A percentile compares a stretch with the other conserved stretches of the same genome.
These are phyloP conservation scores for Scytalidium sp. DNA, from an alignment of 2,329 filamentous ascomycete species.

Conservation along the genomic window DNA sequence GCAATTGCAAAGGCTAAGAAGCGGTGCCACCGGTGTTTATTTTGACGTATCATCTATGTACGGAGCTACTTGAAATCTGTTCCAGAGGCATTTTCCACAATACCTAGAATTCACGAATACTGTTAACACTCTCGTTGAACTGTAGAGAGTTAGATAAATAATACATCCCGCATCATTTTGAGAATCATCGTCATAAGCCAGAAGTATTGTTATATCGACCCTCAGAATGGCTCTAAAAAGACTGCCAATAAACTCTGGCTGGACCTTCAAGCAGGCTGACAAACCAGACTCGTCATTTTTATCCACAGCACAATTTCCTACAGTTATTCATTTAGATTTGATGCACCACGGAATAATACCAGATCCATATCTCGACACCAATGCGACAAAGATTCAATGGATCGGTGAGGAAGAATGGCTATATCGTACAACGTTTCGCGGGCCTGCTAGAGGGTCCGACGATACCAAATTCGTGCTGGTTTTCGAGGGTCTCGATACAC, in stretches of 20 bases:
- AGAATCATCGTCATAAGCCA: too few species aligned
- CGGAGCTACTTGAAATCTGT: too few species aligned
- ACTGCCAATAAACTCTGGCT: not conserved
- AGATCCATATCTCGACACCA: conserved; percentile 47
- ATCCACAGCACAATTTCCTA: conserved; percentile 4
- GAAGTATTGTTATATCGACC: not conserved
- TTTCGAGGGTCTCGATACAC: conserved; percentile 64
- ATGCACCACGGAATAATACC: conserved; percentile 28
- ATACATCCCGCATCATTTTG: too few species aligned
- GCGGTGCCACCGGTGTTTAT: too few species aligned
- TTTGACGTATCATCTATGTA: too few species aligned
- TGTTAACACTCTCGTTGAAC: too few species aligned
- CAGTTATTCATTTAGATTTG: conserved; percentile 6
- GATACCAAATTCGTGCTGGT: conserved; percentile 44
- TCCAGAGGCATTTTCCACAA: too few species aligned
- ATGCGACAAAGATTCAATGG: conserved; percentile 46
- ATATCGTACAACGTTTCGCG: conserved; percentile 24
- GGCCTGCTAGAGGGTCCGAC: conserved; percentile 11
- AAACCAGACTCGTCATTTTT: not conserved
- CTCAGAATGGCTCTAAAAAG: not conserved
- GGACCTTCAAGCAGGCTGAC: conserved; percentile 5
- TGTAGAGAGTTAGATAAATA: too few species aligned
- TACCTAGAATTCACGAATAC: too few species aligned
- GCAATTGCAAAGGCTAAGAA: too few species aligned
- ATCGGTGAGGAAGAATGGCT: conserved; percentile 44